Base-by-base conservation (phyloP, 2,329 filamentous ascomycete genomes). In the Neoascochyta sp. region DNA sequence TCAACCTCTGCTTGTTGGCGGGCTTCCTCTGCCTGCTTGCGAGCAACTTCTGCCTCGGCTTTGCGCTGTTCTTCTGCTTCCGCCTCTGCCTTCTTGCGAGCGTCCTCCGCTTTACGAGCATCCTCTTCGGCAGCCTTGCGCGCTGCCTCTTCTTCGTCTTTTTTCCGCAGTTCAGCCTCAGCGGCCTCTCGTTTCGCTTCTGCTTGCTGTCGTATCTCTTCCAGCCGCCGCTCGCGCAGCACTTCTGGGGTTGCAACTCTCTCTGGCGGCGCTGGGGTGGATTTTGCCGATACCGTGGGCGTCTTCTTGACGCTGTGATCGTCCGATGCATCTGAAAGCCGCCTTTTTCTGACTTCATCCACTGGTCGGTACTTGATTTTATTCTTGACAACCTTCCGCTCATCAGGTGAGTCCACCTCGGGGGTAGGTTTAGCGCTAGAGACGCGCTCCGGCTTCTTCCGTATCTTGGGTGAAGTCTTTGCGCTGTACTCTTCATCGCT, bases 401-500 rank as follows among this genome's bases (percentile, higher is more conserved):
- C 59, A 20, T 62, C 59, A 3, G 52, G 54, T 10, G 59, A 62
- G 6, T 62, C 57, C 4, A 52, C 39, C 19, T 60, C 59, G 10
- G 56, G 51, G 3, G 54, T 62, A 16, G 53, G 52, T 31, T 58
- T 58, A 29, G 50, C 33, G 26, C 41, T 49, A n/a, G 34, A 30
- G 5, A 48, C 36, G 24, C 50, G 54, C 22, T 52, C 46, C 9
- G 47, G 26, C 24, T 53, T 57, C 14, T 45, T 48, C 28, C 47
- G 50, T 11, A 53, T 44, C 31, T 60, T 62, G 4, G 44, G 27
- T 12, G 46, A 43, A 10, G 44, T 43, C 29, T 55, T 57, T 3
- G 35, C 41, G 22, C 32, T 39, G 26, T 47, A 47, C 17, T 52
- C 52, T 16, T 55, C 46, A 9, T 60, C 57, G 30, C 52, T 60